These are phyloP conservation scores for Sporothrix brunneoviolacea DNA, from an alignment of 2,329 filamentous ascomycete genomes.

Conservation along the genomic window DNA sequence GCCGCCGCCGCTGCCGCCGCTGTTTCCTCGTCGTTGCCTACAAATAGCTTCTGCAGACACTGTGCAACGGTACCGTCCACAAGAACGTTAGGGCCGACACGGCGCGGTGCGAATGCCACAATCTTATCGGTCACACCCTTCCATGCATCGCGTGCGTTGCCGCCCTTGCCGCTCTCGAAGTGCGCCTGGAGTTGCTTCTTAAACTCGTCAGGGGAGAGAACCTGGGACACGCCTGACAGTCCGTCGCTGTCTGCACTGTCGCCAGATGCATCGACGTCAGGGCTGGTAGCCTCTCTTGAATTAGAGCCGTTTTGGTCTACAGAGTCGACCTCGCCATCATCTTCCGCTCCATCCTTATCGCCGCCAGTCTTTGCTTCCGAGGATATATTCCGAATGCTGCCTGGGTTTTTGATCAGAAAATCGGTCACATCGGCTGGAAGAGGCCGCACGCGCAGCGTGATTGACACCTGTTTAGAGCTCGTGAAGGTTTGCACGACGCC, in stretches of 20 bases:
- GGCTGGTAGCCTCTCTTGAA: no score
- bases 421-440: constrained; percentile 73
- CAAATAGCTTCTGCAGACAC: constrained; percentile 66
- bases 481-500: constrained; percentile 71
- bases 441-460: constrained; percentile 71
- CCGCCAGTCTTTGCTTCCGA: constrained; percentile 25
- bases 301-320: constrained; percentile 36
- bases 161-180: constrained; percentile 57
- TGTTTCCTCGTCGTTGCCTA: constrained; percentile 28
- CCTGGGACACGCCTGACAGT: constrained; percentile 51
- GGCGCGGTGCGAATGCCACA: constrained; percentile 79
- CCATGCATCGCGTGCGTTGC: constrained; percentile 63
- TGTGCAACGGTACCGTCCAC: constrained; percentile 72
- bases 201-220: constrained; percentile 69
- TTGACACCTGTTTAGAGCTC: constrained; percentile 75
- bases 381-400: constrained; percentile 53
- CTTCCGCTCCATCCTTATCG: constrained; percentile 20
- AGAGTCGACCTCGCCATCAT: neutral
- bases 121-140: constrained; percentile 71
- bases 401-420: constrained; percentile 74
- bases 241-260: constrained; percentile 39
- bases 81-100: constrained; percentile 81
- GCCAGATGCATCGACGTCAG: no score
- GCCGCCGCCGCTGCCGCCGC: constrained; percentile 27
- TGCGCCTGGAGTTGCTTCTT: constrained; percentile 61